Evolutionary conservation across 1,284 basidiomycete genomes (phyloP).

Genomic region (Ustilago shanxiensis): DNA sequence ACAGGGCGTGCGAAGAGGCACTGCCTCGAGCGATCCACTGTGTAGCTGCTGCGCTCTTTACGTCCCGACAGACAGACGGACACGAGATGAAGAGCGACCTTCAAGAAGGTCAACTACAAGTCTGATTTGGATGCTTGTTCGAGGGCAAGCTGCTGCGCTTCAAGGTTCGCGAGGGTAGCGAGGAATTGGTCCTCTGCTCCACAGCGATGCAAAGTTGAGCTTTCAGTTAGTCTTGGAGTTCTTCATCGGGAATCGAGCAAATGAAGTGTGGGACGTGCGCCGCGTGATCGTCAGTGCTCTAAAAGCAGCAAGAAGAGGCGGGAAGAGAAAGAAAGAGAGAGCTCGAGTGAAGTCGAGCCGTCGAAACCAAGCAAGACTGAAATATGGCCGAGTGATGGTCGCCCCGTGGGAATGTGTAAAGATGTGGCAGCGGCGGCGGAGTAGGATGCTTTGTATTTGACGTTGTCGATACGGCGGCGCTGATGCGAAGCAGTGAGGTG

Average conservation of each 20-base stretch:
- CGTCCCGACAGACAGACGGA: background rate
- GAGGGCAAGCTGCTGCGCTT: background rate
- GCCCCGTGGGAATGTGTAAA: background rate
- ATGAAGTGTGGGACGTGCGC: constrained; percentile 22
- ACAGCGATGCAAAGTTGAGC: constrained; percentile 8
- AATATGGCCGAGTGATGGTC: too few species aligned
- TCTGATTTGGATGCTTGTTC: background rate
- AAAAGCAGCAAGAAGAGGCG: background rate
- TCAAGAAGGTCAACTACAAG: background rate
- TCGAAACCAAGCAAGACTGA: background rate
- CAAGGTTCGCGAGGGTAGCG: background rate
- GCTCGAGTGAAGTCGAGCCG: background rate
- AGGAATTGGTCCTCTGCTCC: background rate
- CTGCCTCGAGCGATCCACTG: background rate
- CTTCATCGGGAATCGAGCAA: constrained; percentile 25
- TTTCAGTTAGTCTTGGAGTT: constrained; percentile 10
- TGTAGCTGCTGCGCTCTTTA: background rate
- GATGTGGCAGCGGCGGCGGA: background rate
- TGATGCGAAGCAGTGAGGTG: background rate
- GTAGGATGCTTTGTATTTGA: background rate
- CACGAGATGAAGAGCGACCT: background rate
- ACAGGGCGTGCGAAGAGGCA: constrained; percentile 2
- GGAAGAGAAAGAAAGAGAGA: too few species aligned
- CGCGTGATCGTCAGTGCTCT: background rate
- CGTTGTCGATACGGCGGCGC: background rate